A percentile compares a stretch with the other conserved stretches of the same genome.
Evolutionary conservation across 345 rosid species (phyloP).

Genomic region (Raphanus sativus): DNA sequence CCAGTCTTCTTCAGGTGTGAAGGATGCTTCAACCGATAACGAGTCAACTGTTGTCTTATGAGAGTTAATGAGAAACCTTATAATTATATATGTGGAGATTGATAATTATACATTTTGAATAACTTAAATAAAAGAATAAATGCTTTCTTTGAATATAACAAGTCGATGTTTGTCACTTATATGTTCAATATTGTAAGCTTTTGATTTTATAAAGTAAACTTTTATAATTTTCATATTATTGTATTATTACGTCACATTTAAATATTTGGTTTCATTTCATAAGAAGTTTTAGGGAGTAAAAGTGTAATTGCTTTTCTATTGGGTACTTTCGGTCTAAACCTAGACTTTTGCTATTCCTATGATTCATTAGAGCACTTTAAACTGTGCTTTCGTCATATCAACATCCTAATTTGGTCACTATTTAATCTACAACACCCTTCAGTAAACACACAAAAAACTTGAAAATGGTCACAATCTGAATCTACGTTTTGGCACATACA

Average conservation of each 20-base stretch:
- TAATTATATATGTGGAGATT: background rate
- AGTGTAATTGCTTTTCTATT: too few species aligned
- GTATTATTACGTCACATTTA: background rate
- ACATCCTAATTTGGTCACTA: background rate
- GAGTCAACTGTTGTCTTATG: constrained; percentile 9
- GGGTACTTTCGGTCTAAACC: too few species aligned
- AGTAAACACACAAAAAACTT: too few species aligned
- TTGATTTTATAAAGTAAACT: too few species aligned
- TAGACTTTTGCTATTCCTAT: too few species aligned
- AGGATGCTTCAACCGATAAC: background rate
- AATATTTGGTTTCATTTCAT: background rate
- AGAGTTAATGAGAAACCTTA: background rate
- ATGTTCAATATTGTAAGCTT: background rate
- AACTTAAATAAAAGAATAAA: background rate
- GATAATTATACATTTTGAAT: background rate
- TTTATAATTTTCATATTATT: background rate
- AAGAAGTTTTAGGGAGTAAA: too few species aligned
- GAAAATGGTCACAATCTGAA: too few species aligned
- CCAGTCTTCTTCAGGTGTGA: constrained; percentile 6
- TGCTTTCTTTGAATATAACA: background rate
- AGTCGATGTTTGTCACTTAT: background rate
- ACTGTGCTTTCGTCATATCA: background rate
- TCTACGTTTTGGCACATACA: background rate
- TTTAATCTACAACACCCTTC: too few species aligned
- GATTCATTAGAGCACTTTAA: background rate